A percentile compares a stretch with the other conserved stretches of the same genome.
Evolutionary conservation across 2,329 filamentous ascomycete genomes (phyloP).

Genomic region (Calycina herbarum): DNA sequence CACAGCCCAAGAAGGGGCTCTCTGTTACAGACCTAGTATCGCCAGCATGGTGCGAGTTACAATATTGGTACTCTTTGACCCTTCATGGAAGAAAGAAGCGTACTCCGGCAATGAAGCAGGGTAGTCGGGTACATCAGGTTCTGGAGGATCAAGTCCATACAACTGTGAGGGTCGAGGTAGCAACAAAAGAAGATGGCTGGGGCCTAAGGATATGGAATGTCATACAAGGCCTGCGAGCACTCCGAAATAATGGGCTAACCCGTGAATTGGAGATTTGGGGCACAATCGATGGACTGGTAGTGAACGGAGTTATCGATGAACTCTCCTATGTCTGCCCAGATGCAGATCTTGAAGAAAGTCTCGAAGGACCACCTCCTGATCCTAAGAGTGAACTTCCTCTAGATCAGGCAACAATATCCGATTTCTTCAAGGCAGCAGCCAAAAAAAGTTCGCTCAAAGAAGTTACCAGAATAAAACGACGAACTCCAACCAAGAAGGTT

Average conservation of each 20-base stretch:
- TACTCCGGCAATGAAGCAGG: constrained; percentile 82
- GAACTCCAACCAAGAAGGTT: constrained; percentile 40
- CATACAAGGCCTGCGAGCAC: constrained; percentile 76
- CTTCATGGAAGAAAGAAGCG: constrained; percentile 72
- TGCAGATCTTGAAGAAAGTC: constrained; percentile 57
- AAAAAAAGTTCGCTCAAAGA: constrained; percentile 22
- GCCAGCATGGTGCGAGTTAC: constrained; percentile 93
- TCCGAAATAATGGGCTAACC: constrained; percentile 70
- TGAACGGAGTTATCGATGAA: constrained; percentile 89
- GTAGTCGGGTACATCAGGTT: constrained; percentile 74
- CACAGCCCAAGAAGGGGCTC: constrained; percentile 73
- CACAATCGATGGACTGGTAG: constrained; percentile 73
- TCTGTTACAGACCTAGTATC: constrained; percentile 87
- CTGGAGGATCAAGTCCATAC: constrained; percentile 85
- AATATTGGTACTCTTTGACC: constrained; percentile 85
- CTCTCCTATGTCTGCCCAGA: constrained; percentile 78
- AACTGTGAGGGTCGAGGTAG: constrained; percentile 69
- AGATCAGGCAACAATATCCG: constrained; percentile 32
- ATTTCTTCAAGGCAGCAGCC: constrained; percentile 33
- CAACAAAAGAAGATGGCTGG: constrained; percentile 77
- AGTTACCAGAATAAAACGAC: constrained; percentile 19
- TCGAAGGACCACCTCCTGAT: constrained; percentile 23
- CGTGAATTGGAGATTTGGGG: constrained; percentile 86
- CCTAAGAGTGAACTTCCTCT: constrained; percentile 38
- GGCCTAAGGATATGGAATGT: constrained; percentile 88